Evolutionary conservation across 1,139 yeast genomes (phyloP).

Genomic region (Yamadazyma mexicana): DNA sequence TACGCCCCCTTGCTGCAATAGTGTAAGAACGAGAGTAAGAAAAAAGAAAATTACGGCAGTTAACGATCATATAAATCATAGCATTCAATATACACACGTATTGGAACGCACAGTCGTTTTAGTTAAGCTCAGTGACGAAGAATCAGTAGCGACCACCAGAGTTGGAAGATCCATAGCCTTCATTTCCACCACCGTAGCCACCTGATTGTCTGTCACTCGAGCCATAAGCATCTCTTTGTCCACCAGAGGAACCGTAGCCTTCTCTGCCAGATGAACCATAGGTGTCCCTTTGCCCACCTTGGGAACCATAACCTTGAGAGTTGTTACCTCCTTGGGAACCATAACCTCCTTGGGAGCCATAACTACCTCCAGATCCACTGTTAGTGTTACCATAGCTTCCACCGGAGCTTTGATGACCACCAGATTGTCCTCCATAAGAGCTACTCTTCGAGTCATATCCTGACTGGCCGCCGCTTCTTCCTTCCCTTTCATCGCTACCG

Average conservation of each 20-base stretch:
- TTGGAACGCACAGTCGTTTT: too few relatives aligned
- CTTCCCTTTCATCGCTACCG: neutral
- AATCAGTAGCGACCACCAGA: too few relatives aligned
- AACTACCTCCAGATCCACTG: constrained; percentile 3
- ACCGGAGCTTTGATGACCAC: too few relatives aligned
- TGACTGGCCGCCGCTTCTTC: constrained; percentile 1
- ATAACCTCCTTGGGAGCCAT: too few relatives aligned
- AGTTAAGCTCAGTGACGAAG: too few relatives aligned
- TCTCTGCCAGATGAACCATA: neutral
- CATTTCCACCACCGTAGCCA: neutral
- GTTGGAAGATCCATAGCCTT: too few relatives aligned
- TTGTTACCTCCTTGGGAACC: neutral
- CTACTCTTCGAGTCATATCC: constrained; percentile 19
- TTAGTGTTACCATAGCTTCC: constrained; percentile 3
- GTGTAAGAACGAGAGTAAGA: too few relatives aligned
- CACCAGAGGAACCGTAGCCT: neutral
- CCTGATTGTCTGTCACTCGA: too few relatives aligned
- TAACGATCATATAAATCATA: constrained; percentile 1
- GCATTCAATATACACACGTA: neutral
- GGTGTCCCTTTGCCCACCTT: too few relatives aligned
- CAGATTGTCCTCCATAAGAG: constrained; percentile 16
- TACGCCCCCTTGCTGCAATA: constrained; percentile 47
- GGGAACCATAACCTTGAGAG: neutral
- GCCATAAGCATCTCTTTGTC: too few relatives aligned
- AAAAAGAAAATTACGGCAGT: too few relatives aligned